Base-by-base conservation (phyloP, 1,284 basidiomycete species). In the Ustilago hordei region DNA sequence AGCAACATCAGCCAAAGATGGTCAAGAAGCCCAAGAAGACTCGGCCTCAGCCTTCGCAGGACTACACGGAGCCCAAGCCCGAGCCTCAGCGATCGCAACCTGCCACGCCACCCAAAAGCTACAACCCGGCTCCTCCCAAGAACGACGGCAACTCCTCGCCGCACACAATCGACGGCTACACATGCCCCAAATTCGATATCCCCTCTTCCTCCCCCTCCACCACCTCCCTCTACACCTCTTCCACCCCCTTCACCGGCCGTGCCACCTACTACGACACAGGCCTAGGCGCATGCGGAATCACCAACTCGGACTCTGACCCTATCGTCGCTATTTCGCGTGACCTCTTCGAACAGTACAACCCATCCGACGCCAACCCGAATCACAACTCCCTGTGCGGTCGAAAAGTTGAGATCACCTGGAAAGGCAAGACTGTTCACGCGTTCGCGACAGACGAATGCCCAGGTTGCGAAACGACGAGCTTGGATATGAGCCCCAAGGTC, bases 401-500 rank as follows among this genome's bases (percentile, higher is more conserved):
- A 83, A 81, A 79, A 17, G 90, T 94, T 77, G 90, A 89, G n/a
- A 92, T 94, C 81, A 86, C 88, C 1, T 76, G 78, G 69, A 90
- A 89, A 81, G 64, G 70, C 13, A 74, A 88, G 15, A 89, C 89
- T 0, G 87, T 89, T 2, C 76, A 83, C 3, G 93, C 92, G 0
- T 88, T 86, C 6, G 90, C 94, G 69, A 89, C 89, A 79, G 93
- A 94, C 82, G 88, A 73, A 90, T 93, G 93, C 84, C 90, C 89
- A 57, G 90, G 89, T n/a, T 95, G 93, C 82, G 90, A 90, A 1
- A 88, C 85, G 45, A 90, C 89, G 28, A 92, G 89, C 45, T 89
- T 96, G 60, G 95, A 97, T 87, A 88, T 95, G 67, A 92, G 92
- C 12, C 84, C 86, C 4, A 89, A 90, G 47, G 89, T 97, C 35